phyloP scores from a whole-genome alignment of 768 basidiomycete species.

The Tricholoma terreum region DNA sequence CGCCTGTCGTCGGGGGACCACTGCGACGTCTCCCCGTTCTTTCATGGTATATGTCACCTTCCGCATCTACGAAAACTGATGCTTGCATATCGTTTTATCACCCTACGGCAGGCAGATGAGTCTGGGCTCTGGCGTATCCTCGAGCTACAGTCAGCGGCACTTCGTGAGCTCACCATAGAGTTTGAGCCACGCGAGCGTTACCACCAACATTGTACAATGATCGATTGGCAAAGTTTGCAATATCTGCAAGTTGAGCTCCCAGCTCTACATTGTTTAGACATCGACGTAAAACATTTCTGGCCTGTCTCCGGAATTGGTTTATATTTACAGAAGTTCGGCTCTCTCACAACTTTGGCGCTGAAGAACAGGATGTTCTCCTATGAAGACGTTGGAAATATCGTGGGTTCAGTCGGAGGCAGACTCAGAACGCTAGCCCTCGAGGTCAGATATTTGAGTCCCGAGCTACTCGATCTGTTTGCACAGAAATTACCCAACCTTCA shows the following conservation, averaged over 20 bases:
- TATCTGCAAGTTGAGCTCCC: constrained; percentile 3
- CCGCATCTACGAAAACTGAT: constrained; percentile 16
- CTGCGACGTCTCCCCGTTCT: constrained; percentile 14
- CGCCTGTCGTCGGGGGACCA: constrained; percentile 8
- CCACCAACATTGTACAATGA: background rate
- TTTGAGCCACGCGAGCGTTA: background rate
- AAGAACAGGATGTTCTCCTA: no score
- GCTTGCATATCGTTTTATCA: constrained; percentile 15
- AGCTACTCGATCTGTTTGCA: no score
- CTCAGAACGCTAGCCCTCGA: no score
- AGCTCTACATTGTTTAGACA: constrained; percentile 1
- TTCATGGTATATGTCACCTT: constrained; percentile 11
- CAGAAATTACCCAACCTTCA: no score
- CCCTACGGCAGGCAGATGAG: constrained; percentile 12
- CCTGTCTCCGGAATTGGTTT: no score
- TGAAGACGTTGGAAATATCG: no score
- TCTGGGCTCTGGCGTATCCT: constrained; percentile 20
- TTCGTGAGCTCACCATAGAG: constrained; percentile 14
- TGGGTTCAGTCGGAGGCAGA: no score
- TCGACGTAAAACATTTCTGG: constrained; percentile 4
- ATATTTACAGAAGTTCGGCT: no score
- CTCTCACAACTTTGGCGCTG: no score
- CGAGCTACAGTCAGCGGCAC: constrained; percentile 12
- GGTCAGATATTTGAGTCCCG: no score
- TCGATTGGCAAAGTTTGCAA: constrained; percentile 8